Evolutionary conservation across 495 filamentous ascomycete species (phyloP), one percentile per base, ranked within the genome.

Genomic region (Cercophora newfieldiana): DNA sequence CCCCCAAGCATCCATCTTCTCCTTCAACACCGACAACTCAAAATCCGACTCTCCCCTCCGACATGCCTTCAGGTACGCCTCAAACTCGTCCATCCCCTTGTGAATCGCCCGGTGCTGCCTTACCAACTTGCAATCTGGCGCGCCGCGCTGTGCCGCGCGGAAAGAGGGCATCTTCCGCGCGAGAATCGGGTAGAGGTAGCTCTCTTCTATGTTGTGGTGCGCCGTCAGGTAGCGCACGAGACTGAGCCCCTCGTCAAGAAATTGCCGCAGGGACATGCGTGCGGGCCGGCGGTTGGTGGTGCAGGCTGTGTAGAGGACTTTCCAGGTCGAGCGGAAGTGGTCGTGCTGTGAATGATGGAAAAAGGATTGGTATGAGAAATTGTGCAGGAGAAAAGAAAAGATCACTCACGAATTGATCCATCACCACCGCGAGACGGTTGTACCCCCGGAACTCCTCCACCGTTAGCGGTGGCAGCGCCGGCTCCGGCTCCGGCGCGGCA

Each of bases 191-290:
- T 95, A 95, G 47, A 97, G 81, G 70, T 93, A 87, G 24, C 81
- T 80, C 74, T 97, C 94, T 75, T 97, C 93, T 68, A 97, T 94
- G 37, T 73, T 77, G 78, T 97, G 93, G 81, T 97, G 93, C 61
- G 87, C 78, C 31, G 87, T 82, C 2, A 97, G 85, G 61, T 90
- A 86, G 6, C 81, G 79, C 60, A 83, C 82, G 76, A 97, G 93
- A 7, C 86, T 74, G 6, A 90, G 75, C 1, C 88, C 90, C 24
- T 81, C 81, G 71, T 77, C 73, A 67, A 94, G 75, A 73, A 94
- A 89, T 66, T 77, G 70, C 26, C 71, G 70, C 18, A 91, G 82
- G 10, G 86, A 85, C 73, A 91, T 80, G 61, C 79, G 79, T 3
- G 75, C 63, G 2, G 89, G 85, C 0, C 87, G 83, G 64, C 83